Evolutionary conservation across 73 alveolate genomes (phyloP).

Genomic region (Paramecium tetraurelia): DNA sequence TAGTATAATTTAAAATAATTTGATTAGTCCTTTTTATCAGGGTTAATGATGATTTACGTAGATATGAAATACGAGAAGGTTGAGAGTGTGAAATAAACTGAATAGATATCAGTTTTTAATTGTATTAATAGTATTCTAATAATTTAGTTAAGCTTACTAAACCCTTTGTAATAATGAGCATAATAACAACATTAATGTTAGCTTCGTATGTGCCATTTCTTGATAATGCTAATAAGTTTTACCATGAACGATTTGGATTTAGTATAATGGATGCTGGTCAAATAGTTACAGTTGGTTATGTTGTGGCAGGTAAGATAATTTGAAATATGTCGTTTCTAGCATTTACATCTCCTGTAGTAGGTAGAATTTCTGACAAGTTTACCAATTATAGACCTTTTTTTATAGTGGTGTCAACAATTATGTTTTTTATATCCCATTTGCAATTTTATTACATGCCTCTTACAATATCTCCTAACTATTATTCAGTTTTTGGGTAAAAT

Average conservation of each 20-base stretch:
- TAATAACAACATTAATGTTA: neutral
- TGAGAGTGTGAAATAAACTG: neutral
- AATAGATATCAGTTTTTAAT: neutral
- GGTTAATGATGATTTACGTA: neutral
- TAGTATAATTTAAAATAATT: neutral
- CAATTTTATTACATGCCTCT: neutral
- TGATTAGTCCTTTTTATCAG: neutral
- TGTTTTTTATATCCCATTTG: constrained; percentile 25
- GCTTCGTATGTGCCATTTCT: constrained; percentile 38
- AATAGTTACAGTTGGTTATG: constrained; percentile 5
- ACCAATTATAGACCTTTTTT: neutral
- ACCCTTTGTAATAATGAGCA: neutral
- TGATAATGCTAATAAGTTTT: constrained; percentile 47
- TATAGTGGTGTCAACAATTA: neutral
- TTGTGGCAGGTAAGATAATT: constrained; percentile 22
- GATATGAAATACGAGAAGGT: neutral
- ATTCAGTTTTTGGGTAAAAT: neutral
- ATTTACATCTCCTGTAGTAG: neutral
- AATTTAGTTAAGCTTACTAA: neutral
- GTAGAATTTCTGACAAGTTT: neutral
- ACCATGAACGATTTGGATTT: constrained; percentile 39
- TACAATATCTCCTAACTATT: neutral
- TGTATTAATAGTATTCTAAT: neutral
- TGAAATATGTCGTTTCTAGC: neutral
- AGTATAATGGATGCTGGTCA: neutral